Conservation (phyloP, 441 rosid species). For the Gossypium laxum region DNA sequence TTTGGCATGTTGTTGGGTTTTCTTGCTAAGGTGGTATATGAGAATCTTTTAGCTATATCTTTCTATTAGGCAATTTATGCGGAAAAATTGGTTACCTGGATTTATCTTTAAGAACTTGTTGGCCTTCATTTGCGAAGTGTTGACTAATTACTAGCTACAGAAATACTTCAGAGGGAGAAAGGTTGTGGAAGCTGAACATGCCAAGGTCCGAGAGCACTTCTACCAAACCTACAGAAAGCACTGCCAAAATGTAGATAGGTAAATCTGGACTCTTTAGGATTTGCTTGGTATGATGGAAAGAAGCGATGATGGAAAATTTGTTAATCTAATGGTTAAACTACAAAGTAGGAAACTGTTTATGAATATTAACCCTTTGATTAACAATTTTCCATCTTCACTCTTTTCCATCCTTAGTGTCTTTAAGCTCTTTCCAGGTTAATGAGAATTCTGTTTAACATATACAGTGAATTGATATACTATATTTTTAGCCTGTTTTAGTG, state of each 20-base stretch:
- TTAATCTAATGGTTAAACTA: too few relatives aligned
- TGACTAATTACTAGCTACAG: conserved; percentile 49
- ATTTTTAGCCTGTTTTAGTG: not conserved
- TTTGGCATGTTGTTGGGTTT: too few relatives aligned
- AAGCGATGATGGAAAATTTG: too few relatives aligned
- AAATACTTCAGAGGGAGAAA: conserved; percentile 92
- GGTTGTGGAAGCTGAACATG: conserved; percentile 51
- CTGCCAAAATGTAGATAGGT: conserved; percentile 32
- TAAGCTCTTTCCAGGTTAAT: not conserved
- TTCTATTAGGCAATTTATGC: not conserved
- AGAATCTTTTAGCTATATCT: not conserved
- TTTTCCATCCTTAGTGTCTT: not conserved
- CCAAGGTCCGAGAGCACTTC: conserved; percentile 56
- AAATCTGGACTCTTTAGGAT: too few relatives aligned
- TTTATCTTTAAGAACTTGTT: not conserved
- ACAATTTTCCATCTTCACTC: too few relatives aligned
- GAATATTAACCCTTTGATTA: too few relatives aligned
- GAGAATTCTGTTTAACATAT: not conserved
- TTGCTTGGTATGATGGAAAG: too few relatives aligned
- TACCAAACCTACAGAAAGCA: conserved; percentile 45
- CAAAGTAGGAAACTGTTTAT: too few relatives aligned
- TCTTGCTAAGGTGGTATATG: not conserved
- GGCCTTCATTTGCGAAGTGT: conserved; percentile 21
- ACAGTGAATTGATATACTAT: not conserved
- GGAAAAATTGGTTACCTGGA: conserved; percentile 12